Evolutionary conservation across 345 rosid genomes (phyloP).

Genomic region (Bretschneidera sinensis): DNA sequence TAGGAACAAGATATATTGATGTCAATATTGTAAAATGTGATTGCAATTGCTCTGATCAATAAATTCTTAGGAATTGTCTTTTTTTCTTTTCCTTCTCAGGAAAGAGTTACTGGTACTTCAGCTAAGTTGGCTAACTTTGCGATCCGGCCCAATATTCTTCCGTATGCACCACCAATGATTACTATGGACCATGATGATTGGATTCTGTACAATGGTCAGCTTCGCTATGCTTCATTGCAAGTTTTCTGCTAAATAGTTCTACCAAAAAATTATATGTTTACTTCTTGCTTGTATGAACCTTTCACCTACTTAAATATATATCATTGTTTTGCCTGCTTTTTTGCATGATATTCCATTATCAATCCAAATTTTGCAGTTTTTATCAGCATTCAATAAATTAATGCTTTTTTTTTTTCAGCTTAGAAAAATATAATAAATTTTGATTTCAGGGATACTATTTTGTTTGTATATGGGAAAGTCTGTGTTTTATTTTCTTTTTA

Average conservation of each 20-base stretch:
- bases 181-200: conserved; percentile 45
- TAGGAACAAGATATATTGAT: conserved; percentile 2
- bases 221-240: neutral
- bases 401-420: no score
- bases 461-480: no score
- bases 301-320: no score
- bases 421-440: no score
- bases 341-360: neutral
- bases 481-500: no score
- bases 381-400: neutral
- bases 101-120: conserved; percentile 45
- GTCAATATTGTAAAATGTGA: neutral
- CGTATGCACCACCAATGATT: conserved; percentile 32
- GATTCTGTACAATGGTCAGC: conserved; percentile 37
- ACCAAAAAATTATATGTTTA: neutral
- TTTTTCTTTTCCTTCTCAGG: conserved; percentile 37
- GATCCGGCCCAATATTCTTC: conserved; percentile 33
- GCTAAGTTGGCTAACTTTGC: conserved; percentile 31
- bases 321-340: neutral
- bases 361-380: neutral
- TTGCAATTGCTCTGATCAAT: neutral
- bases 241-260: neutral
- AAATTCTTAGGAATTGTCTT: conserved; percentile 19
- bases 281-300: neutral
- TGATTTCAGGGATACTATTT: no score